Conservation (phyloP, 805 yeast species). For the Candida ulmi region DNA sequence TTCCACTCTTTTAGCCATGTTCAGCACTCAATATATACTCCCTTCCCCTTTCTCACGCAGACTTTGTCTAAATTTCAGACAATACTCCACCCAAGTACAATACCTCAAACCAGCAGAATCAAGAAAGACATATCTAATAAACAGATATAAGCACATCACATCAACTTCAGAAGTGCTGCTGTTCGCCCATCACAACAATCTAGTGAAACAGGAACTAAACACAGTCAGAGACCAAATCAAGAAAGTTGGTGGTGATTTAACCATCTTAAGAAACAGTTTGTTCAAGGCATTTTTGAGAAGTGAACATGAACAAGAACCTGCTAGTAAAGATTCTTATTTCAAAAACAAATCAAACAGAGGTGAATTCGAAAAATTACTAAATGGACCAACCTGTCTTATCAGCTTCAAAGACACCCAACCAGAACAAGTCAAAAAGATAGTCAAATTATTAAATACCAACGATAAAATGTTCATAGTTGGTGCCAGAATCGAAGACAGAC, state of each 20-base stretch:
- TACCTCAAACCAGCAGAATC: conserved; percentile 54
- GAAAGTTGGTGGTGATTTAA: conserved; percentile 63
- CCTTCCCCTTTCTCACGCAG: conserved; percentile 2
- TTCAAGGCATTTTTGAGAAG: conserved; percentile 76
- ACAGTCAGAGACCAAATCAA: conserved; percentile 54
- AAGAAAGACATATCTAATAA: conserved; percentile 83
- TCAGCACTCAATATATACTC: conserved; percentile 1
- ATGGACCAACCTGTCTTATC: conserved; percentile 84
- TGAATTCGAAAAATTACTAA: conserved; percentile 64
- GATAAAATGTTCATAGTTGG: conserved; percentile 81
- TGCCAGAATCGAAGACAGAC: conserved; percentile 66
- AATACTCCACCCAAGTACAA: conserved; percentile 32
- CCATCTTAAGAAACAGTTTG: conserved; percentile 61
- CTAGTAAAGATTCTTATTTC: conserved; percentile 45
- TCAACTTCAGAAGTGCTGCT: conserved; percentile 64
- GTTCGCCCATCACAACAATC: conserved; percentile 80
- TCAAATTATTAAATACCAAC: conserved; percentile 54
- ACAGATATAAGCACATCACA: conserved; percentile 68
- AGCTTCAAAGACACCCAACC: conserved; percentile 69
- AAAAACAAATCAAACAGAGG: conserved; percentile 43
- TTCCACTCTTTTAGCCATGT: conserved; percentile 1
- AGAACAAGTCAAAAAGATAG: conserved; percentile 50
- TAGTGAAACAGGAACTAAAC: conserved; percentile 63
- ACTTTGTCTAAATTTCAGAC: conserved; percentile 14
- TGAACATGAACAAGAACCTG: conserved; percentile 67